Base-by-base conservation (phyloP, 768 basidiomycete genomes). In the Pleurotus salmoneostramineus region DNA sequence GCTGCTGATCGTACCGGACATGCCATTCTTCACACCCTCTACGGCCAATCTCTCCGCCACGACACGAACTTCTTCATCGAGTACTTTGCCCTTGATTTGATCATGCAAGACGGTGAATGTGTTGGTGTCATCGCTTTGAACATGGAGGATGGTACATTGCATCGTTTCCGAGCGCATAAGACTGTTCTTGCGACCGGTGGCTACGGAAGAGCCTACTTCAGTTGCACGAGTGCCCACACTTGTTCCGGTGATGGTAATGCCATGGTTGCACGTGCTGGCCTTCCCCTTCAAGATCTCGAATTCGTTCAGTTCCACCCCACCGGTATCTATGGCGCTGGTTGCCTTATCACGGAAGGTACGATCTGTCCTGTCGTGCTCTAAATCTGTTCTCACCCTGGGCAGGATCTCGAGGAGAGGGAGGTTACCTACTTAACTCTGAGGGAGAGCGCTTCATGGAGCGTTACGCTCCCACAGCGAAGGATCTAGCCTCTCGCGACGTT, bases 301-400 rank as follows among this genome's bases (percentile, higher is more conserved):
- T 99, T 99, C 70, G 95, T 98, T n/a, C 97, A 99, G 72, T 99
- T 99, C 92, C 97, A 98, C 73, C 97, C 97, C 2, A 98, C 97
- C 47, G 97, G 97, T 74, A 98, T 99, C 67, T 99, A 98, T 70
- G 97, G 97, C 63, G 96, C 97, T 65, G 97, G 97, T 49, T 99
- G 97, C 75, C 82, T 99, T 63, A 99, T 99, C 70, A 98, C 96
- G 10, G 96, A 98, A 81, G 95, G 95, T 91, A 61, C 56, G 56
- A 34, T 10, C 47, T 43, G 5, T 31, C 60, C 12, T 31, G n/a
- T 12, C 48, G 3, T 27, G 17, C 33, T 17, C 35, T 46, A 27
- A 52, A 50, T 14, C 50, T 43, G 8, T 17, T 58, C 27, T 57
- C 32, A 54, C 50, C 35, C 48, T 35, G 35, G 60, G 4, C 63